Evolutionary conservation across 768 basidiomycete species (phyloP), one percentile per base, ranked within the genome.

Genomic region (Galerina sulciceps): DNA sequence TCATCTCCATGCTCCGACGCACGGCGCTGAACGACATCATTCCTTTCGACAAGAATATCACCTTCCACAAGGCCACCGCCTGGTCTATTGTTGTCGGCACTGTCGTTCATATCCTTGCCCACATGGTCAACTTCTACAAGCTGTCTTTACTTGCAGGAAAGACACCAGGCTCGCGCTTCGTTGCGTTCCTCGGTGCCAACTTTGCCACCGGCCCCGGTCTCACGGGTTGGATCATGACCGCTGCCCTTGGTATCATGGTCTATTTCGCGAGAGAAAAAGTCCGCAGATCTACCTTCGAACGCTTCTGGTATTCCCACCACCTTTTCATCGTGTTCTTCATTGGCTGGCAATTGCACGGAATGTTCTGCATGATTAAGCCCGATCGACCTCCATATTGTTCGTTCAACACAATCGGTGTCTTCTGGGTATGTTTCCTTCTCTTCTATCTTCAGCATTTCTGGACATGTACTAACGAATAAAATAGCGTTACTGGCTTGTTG

Each of bases 361-460:
- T 96, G 91, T 96, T 93, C 85, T 95, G 94, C 77, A 94, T 95
- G 92, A 93, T 96, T 77, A 77, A 91, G 74, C 94, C 95, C 22
- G 94, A 97, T 74, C 81, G 91, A 54, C 82, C 91, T 0, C 94
- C 94, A 0, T 95, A 81, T 75, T 99, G 96, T 76, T 92, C 91
- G 4, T 90, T 73, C 73, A 90, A 90, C 69, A 84, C 77, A 37
- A 88, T 96, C 62, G 96, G 94, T 64, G 93, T 96, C 60, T 98
- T 99, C 79, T 99, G 96, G 96, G 93, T 93, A 62, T 53, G 88
- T 77, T 20, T 45, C 31, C 55, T 41, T 23, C 36, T 59, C 37
- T 37, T 17, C 36, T 37, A 15, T 40, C n/a, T n/a, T n/a, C n/a
- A n/a, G 42, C n/a, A 41, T 44, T 6, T 35, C n/a, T 57, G 42